Evolutionary conservation across 1,284 basidiomycete genomes (phyloP).

Genomic region (Stereum hirsutum): DNA sequence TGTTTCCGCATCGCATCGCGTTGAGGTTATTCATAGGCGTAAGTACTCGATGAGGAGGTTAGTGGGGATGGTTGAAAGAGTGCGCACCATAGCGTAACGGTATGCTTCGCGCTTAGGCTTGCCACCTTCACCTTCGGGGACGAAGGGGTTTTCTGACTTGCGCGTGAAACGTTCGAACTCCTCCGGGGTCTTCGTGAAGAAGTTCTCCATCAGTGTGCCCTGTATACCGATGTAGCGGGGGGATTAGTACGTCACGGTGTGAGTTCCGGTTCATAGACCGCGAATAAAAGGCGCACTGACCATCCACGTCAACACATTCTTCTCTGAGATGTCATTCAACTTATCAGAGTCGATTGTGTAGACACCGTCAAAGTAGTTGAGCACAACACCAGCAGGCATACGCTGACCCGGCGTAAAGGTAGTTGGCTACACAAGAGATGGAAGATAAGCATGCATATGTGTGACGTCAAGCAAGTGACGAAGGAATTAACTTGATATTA

Average conservation of each 20-base stretch:
- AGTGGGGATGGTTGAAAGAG: not conserved
- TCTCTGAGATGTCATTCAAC: constrained; percentile 36
- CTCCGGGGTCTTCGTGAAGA: constrained; percentile 61
- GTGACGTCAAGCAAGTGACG: no score
- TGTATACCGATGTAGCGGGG: no score
- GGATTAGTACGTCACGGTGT: no score
- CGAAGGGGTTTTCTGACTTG: constrained; percentile 23
- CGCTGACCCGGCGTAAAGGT: constrained; percentile 77
- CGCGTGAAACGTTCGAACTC: constrained; percentile 64
- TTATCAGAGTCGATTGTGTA: constrained; percentile 78
- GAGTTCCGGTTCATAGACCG: no score
- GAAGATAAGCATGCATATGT: not conserved
- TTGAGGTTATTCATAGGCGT: no score
- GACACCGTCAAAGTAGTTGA: constrained; percentile 58
- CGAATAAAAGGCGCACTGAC: no score
- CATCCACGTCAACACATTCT: constrained; percentile 77
- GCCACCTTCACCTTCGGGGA: constrained; percentile 27
- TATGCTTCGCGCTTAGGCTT: constrained; percentile 62
- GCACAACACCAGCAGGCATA: constrained; percentile 65
- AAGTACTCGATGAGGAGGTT: not conserved
- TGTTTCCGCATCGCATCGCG: constrained; percentile 23
- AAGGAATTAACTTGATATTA: constrained; percentile 20
- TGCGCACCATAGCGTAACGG: constrained; percentile 69
- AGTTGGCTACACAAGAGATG: constrained; percentile 33
- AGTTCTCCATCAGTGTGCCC: constrained; percentile 88